phyloP scores from a whole-genome alignment of 768 basidiomycete genomes.

The Boletus bicolor region DNA sequence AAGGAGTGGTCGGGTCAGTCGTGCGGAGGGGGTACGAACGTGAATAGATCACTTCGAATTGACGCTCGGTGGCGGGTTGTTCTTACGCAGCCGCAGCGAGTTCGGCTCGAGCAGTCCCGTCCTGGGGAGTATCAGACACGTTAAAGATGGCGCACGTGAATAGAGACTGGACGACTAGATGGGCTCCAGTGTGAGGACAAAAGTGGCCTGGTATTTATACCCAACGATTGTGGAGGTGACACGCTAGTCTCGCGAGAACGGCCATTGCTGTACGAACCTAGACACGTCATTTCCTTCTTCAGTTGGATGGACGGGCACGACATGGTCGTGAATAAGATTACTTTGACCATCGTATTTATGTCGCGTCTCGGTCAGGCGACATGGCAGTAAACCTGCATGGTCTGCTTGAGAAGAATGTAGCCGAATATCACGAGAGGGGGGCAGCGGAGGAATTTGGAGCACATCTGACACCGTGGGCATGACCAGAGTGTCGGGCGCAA shows the following conservation, averaged over 20 bases:
- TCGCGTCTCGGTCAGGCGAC: too few relatives aligned
- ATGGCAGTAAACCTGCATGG: too few relatives aligned
- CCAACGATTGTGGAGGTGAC: background rate
- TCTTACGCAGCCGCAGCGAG: background rate
- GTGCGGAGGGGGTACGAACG: background rate
- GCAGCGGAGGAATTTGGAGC: too few relatives aligned
- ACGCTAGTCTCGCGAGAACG: background rate
- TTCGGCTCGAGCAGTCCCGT: background rate
- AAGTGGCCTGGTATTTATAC: background rate
- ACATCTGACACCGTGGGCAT: too few relatives aligned
- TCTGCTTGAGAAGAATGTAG: too few relatives aligned
- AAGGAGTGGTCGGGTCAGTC: background rate
- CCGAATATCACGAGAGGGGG: too few relatives aligned
- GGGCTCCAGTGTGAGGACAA: background rate
- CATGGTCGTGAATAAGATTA: too few relatives aligned
- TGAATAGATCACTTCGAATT: conserved; percentile 19
- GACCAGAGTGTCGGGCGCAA: too few relatives aligned
- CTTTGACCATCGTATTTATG: too few relatives aligned
- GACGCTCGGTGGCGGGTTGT: background rate
- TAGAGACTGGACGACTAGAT: background rate
- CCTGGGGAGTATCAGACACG: background rate
- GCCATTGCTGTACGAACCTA: background rate
- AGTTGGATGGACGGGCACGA: too few relatives aligned
- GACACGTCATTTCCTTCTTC: background rate
- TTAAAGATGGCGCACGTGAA: background rate